A percentile compares a stretch with the other conserved stretches of the same genome.
Conservation (phyloP, 2,329 filamentous ascomycete genomes). For the Fusarium nanum region DNA sequence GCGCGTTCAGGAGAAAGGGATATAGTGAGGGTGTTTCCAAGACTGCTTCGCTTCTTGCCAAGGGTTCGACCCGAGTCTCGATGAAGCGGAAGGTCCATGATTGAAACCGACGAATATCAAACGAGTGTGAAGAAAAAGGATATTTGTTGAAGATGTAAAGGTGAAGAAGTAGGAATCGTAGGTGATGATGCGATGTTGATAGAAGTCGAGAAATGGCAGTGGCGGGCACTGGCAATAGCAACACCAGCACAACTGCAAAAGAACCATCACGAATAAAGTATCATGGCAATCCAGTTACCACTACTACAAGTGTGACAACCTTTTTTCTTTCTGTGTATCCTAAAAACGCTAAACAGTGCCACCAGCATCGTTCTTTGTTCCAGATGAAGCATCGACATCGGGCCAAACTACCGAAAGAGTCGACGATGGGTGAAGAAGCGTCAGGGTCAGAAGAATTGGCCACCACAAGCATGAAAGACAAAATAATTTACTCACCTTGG, state of each 20-base stretch:
- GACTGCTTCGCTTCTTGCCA: slow-evolving; percentile 33
- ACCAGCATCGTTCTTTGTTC: slow-evolving; percentile 39
- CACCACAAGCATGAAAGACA: accelerated
- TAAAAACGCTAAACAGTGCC: slow-evolving; percentile 15
- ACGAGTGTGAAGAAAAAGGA: not conserved
- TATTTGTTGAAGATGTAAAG: not conserved
- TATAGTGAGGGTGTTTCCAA: slow-evolving; percentile 19
- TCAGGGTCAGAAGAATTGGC: accelerated
- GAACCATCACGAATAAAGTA: not conserved
- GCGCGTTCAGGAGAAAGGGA: slow-evolving; percentile 28
- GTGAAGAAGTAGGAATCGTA: not conserved
- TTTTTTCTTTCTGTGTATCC: slow-evolving; percentile 14
- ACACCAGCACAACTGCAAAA: slow-evolving; percentile 2
- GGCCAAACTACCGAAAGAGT: slow-evolving; percentile 1
- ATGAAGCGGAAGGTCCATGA: slow-evolving; percentile 28
- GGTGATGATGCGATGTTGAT: not conserved
- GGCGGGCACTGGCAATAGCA: slow-evolving; percentile 16
- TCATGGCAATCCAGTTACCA: not conserved
- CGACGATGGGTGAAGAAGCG: not conserved
- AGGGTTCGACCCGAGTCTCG: slow-evolving; percentile 17
- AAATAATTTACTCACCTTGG: accelerated
- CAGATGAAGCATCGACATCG: slow-evolving; percentile 10
- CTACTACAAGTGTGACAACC: slow-evolving; percentile 26
- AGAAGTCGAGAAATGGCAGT: slow-evolving; percentile 1
- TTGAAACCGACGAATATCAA: not conserved